Conservation (phyloP, 495 filamentous ascomycete species). For the Aspergillus nidulans region DNA sequence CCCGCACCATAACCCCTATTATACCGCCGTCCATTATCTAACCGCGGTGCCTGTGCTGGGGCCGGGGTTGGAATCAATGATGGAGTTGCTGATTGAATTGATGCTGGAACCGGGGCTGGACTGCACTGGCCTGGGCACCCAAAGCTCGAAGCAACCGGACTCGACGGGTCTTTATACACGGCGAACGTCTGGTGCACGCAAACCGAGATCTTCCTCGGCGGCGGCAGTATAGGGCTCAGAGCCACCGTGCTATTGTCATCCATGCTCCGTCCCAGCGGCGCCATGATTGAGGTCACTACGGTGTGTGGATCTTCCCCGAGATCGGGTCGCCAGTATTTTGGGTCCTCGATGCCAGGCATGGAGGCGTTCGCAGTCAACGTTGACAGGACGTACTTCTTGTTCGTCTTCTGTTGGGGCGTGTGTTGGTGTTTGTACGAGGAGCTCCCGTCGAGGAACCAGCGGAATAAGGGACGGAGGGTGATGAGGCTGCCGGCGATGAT, state of each 20-base stretch:
- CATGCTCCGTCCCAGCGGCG: background rate
- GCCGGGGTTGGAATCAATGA: too few relatives aligned
- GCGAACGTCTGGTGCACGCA: background rate
- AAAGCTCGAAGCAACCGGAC: background rate
- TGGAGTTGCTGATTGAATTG: background rate
- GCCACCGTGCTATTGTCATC: background rate
- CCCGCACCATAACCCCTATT: background rate
- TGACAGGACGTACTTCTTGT: background rate
- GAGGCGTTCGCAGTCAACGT: background rate
- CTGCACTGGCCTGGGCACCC: background rate
- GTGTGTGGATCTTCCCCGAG: background rate
- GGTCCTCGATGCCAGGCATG: background rate
- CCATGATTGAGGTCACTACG: background rate
- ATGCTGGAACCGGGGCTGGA: background rate
- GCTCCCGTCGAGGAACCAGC: conserved; percentile 2
- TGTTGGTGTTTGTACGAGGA: background rate
- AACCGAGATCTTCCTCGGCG: background rate
- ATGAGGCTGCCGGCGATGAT: conserved; percentile 36
- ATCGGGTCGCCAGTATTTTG: background rate
- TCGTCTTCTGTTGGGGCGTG: background rate
- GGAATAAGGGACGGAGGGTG: conserved; percentile 26
- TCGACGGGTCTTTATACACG: background rate
- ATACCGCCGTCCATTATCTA: background rate
- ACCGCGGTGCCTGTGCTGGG: background rate
- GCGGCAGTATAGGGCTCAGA: background rate